These are phyloP conservation scores for Venturiaceae sp. DNA, from an alignment of 2,329 filamentous ascomycete species.

Conservation along the genomic window DNA sequence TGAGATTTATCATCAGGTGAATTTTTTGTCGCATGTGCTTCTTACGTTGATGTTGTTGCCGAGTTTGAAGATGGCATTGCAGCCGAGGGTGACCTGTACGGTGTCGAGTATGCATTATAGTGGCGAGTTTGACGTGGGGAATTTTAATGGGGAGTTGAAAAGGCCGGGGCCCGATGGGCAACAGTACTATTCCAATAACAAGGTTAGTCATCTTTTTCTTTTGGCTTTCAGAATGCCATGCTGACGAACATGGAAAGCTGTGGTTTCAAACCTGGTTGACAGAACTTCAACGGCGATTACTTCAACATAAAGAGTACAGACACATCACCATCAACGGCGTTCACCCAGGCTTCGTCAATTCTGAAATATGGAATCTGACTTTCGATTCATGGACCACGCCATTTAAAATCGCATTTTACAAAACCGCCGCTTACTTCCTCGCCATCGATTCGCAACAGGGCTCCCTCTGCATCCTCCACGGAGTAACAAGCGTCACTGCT, in stretches of 20 bases:
- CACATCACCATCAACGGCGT: conserved; percentile 22
- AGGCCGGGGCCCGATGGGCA: conserved; percentile 5
- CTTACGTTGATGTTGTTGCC: conserved; percentile 20
- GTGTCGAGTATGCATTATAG: conserved; percentile 19
- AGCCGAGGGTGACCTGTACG: conserved; percentile 21
- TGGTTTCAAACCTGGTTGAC: conserved; percentile 24
- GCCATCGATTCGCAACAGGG: conserved; percentile 17
- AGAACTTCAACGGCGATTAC: conserved; percentile 18
- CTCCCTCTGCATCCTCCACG: conserved; percentile 15
- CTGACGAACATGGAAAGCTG: conserved; percentile 9
- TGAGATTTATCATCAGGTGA: conserved; percentile 22
- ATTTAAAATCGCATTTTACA: conserved; percentile 15
- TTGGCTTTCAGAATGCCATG: background rate
- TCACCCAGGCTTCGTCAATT: conserved; percentile 22
- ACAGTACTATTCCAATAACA: conserved; percentile 21
- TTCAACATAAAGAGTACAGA: conserved; percentile 12
- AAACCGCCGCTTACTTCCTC: conserved; percentile 8
- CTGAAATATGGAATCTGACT: conserved; percentile 21
- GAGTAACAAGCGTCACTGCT: conserved; percentile 11
- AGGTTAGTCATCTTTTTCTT: conserved; percentile 10
- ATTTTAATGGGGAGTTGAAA: conserved; percentile 16
- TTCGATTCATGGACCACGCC: conserved; percentile 18
- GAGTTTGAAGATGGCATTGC: conserved; percentile 13
- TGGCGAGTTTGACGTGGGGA: conserved; percentile 16
- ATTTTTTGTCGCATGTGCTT: conserved; percentile 21